Evolutionary conservation across 805 yeast species (phyloP).

Genomic region (Candida ponderosae): DNA sequence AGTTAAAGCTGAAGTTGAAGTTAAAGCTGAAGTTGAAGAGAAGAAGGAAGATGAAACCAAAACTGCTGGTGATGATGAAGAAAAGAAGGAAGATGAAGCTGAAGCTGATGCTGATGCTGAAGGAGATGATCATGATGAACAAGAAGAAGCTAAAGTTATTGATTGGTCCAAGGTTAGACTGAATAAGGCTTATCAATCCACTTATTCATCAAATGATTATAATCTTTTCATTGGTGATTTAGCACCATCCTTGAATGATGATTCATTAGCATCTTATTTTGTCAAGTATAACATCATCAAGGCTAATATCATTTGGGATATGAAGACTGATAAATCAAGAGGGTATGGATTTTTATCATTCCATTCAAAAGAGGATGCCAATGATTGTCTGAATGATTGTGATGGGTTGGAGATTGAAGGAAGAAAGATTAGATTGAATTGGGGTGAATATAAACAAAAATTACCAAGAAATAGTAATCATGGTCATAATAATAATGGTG

Average conservation of each 20-base stretch:
- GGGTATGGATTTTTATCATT: slow-evolving; percentile 91
- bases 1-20: too few relatives aligned
- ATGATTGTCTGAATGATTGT: slow-evolving; percentile 61
- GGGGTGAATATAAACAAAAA: slow-evolving; percentile 73
- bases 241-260: slow-evolving; percentile 77
- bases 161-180: slow-evolving; percentile 51
- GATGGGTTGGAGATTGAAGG: slow-evolving; percentile 69
- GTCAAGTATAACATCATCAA: slow-evolving; percentile 50
- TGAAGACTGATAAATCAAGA: slow-evolving; percentile 87
- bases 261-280: slow-evolving; percentile 51
- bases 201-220: slow-evolving; percentile 50
- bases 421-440: slow-evolving; percentile 73
- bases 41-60: neutral
- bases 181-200: slow-evolving; percentile 82
- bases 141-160: slow-evolving; percentile 22
- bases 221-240: slow-evolving; percentile 85
- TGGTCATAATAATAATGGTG: slow-evolving; percentile 11
- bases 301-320: slow-evolving; percentile 96
- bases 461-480: slow-evolving; percentile 10
- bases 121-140: neutral
- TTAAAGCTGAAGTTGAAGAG: neutral
- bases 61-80: neutral
- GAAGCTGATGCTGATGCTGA: neutral
- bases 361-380: slow-evolving; percentile 59
- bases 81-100: neutral